Base-by-base conservation (phyloP, 169 alveolate species). In the Plasmodium cynomolgi region DNA sequence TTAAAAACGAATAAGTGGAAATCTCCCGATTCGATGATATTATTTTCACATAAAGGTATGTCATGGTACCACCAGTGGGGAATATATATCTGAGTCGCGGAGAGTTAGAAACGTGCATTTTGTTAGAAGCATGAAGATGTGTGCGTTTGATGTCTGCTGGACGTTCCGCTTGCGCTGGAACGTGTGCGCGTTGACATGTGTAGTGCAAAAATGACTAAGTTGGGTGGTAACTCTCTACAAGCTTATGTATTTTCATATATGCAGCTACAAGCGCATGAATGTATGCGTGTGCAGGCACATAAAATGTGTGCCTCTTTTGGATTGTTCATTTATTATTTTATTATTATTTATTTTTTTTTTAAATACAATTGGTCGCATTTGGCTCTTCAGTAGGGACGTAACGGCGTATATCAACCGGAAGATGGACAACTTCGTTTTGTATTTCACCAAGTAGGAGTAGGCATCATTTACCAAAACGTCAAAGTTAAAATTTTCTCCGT, bases 11-110 rank as follows among this genome's bases (percentile, higher is more conserved):
- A 71, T 75, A 86, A 44, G 29, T 86, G 93, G 33, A 86, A 86
- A 50, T 77, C 85, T 50, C 81, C 81, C 31, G 84, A 34, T 50
- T 86, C 93, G 8, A 41, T 17, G 44, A 86, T 75, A n/a, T 77
- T 86, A 31, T 86, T 29, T 86, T 86, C 80, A 41, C 93, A 86
- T 33, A 75, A 4, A 23, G 50, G 54, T 86, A 86, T 77, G 41
- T 86, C 84, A 77, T 86, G 37, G 81, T 86, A 86, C 93, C 93
- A 86, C 93, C 93, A 86, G 34, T 86, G 81, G 85, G 93, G 93
- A 86, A 86, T 79, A 77, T 86, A 86, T 86, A 86, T 79, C 93
- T 86, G 54, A n/a, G 44, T 29, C 3, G 71, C 2, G 47, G n/a
- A 77, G 68, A 37, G 68, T 41, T 84, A 73, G 77, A 73, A 17